Percentiles rank a stretch among this genome's conserved stretches.
phyloP scores from a whole-genome alignment of 441 rosid species.

The Populus hybrid region DNA sequence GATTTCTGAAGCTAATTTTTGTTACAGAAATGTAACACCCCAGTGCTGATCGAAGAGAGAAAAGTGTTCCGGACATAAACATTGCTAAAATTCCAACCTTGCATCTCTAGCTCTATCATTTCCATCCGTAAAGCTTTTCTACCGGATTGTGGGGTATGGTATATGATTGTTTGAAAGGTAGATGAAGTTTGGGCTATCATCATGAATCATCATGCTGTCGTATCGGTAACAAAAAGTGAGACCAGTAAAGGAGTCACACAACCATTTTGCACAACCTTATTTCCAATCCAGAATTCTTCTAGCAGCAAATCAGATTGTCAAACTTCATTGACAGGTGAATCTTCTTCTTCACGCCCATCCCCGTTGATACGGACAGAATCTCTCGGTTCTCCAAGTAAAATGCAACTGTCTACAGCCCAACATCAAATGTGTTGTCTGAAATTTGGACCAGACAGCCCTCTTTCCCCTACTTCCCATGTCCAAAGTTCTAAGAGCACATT shows the following conservation, averaged over 20 bases:
- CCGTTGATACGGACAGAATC: constrained; percentile 40
- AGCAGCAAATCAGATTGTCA: constrained; percentile 34
- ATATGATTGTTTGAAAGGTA: background rate
- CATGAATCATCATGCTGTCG: constrained; percentile 38
- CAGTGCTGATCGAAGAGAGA: background rate
- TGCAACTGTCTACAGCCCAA: constrained; percentile 12
- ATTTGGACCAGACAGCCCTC: constrained; percentile 38
- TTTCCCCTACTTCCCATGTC: constrained; percentile 37
- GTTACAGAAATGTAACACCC: constrained; percentile 16
- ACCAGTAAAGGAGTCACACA: constrained; percentile 39
- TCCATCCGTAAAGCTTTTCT: background rate
- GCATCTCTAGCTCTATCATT: background rate
- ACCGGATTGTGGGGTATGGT: constrained; percentile 11
- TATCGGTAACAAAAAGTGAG: constrained; percentile 40
- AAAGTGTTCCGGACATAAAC: background rate
- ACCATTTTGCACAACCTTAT: constrained; percentile 32
- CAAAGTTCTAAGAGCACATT: constrained; percentile 39
- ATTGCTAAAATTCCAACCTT: background rate
- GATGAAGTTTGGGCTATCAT: constrained; percentile 21
- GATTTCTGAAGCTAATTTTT: constrained; percentile 12
- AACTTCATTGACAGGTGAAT: constrained; percentile 26
- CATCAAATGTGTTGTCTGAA: constrained; percentile 19
- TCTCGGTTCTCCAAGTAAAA: constrained; percentile 18
- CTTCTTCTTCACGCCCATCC: constrained; percentile 26
- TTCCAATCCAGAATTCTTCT: constrained; percentile 41